A percentile compares a stretch with the other conserved stretches of the same genome.
Evolutionary conservation across 176 grass and related monocot species (phyloP).

Genomic region (Musa troglodytarum): DNA sequence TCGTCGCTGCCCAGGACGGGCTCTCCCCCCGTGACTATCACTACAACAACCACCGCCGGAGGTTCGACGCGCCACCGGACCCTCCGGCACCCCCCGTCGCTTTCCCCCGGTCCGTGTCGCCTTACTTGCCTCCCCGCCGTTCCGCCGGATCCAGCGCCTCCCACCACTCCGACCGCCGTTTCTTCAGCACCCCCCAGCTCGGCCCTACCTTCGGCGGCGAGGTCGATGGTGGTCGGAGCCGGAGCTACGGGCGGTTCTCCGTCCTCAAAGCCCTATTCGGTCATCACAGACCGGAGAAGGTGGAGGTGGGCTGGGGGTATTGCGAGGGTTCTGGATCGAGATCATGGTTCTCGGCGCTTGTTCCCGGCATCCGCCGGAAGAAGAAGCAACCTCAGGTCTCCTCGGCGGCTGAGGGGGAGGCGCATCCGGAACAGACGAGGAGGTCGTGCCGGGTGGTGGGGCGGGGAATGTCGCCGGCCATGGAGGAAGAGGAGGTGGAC

Average conservation of each 20-base stretch:
- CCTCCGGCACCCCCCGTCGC: neutral
- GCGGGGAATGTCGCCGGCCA: conserved; percentile 9
- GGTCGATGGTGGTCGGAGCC: neutral
- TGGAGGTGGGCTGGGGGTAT: neutral
- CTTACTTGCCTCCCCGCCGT: neutral
- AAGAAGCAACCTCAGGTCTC: neutral
- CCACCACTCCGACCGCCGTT: neutral
- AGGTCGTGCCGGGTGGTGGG: neutral
- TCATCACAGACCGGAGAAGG: conserved; percentile 5
- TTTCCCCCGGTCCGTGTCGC: conserved; percentile 5
- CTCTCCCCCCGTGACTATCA: conserved; percentile 5
- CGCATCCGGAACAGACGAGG: neutral
- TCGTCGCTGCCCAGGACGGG: conserved; percentile 49
- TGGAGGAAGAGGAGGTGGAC: neutral
- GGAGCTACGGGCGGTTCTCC: neutral
- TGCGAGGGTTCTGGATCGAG: neutral
- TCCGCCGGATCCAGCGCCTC: neutral
- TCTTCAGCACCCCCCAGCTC: conserved; percentile 14
- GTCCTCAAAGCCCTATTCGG: conserved; percentile 1
- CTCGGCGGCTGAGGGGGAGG: neutral
- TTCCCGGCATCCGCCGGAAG: conserved; percentile 1
- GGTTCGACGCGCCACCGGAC: neutral
- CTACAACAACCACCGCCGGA: too few relatives aligned
- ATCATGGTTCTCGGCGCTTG: conserved; percentile 13
- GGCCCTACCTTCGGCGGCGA: conserved; percentile 8